Conservation (phyloP, 345 rosid genomes). For the Corymbia maculata region DNA sequence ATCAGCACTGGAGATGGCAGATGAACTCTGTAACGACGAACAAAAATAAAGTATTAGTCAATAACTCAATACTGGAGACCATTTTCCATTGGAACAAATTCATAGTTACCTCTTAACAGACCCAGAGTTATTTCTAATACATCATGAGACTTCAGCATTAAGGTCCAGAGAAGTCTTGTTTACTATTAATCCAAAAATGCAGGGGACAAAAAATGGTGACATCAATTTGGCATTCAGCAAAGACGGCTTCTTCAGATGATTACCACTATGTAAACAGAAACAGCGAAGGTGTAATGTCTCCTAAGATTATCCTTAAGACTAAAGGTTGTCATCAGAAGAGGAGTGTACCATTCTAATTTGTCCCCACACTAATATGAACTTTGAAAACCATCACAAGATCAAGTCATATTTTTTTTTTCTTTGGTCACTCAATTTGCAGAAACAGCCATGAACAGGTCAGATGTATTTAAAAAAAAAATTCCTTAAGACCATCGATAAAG, state of each 20-base stretch:
- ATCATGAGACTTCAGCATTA: neutral
- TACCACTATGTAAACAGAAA: neutral
- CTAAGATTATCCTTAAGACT: neutral
- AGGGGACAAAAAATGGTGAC: neutral
- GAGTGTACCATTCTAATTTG: neutral
- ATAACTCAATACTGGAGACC: neutral
- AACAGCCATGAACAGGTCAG: neutral
- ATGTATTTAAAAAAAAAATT: neutral
- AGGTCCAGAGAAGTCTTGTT: neutral
- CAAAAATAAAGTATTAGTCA: neutral
- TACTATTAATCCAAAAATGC: neutral
- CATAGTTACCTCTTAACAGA: neutral
- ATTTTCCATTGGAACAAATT: neutral
- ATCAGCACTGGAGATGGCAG: constrained; percentile 96
- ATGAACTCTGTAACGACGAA: constrained; percentile 45
- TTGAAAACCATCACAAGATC: neutral
- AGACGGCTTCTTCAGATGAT: neutral
- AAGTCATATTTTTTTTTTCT: neutral
- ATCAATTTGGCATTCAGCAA: neutral
- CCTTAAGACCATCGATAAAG: neutral
- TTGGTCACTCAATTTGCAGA: neutral
- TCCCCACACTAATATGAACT: neutral
- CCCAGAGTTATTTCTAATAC: neutral
- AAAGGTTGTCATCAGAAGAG: neutral
- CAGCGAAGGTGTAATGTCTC: neutral